Evolutionary conservation across 192 early-diverging fungal species (phyloP), one percentile per base, ranked within the genome.

Genomic region (Coemansia sp.): DNA sequence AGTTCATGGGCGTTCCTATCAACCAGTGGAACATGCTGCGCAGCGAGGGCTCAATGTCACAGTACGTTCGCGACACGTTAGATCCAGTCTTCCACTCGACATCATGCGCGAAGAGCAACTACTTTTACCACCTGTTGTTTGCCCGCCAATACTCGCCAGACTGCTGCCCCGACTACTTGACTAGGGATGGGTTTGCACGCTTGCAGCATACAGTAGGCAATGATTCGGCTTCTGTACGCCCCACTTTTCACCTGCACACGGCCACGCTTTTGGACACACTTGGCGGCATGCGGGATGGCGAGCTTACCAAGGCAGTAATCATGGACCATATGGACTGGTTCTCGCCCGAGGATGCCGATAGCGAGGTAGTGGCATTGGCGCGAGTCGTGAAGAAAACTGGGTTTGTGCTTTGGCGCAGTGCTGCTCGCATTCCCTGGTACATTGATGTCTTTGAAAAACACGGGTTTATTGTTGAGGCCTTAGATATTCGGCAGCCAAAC

Each of bases 271-370:
- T 90, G 42, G 79, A 92, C 55, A 90, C 91, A 9, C 85, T 94
- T 18, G 60, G 68, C 9, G 79, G 79, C 27, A 73, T 93, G 65
- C 66, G 36, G 15, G 86, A 90, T 44, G 89, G 88, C 29, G 91
- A 93, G 68, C 76, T 95, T 15, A 89, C 89, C 60, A 87, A 89
- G 54, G 87, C 92, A 12, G 90, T 94, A 12, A 78, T 94, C 22
- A 95, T 95, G 93, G 94, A 95, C 68, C 94, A 95, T 71, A 88
- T 95, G 84, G 93, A 95, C 72, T 94, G 94, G 94, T 94, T 93
- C 73, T 78, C 85, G 15, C 69, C 75, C 8, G 85, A 88, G 43
- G 90, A 93, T 65, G 89, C 91, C 12, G 88, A 89, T 16, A 82
- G 87, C 5, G 94, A 95, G 77, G 89, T 93, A 42, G 70, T 47